phyloP scores from a whole-genome alignment of 306 rosid species.

The Carpinus viminea region DNA sequence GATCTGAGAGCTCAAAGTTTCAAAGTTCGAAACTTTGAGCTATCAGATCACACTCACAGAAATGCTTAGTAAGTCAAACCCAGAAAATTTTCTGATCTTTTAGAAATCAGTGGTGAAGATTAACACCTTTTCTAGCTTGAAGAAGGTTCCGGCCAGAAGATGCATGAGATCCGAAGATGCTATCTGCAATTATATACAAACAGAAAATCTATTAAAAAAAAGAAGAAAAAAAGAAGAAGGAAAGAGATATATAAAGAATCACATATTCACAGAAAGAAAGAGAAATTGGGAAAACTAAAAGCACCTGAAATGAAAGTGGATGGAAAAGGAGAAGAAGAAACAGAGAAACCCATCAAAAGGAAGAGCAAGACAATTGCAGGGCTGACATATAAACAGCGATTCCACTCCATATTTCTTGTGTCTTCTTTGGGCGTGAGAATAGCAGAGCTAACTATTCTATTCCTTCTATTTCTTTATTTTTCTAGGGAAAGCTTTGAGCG shows the following conservation, averaged over 20 bases:
- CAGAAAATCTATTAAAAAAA: not conserved
- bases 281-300: not conserved
- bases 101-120: not conserved
- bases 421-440: not conserved
- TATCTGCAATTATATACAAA: conserved; percentile 45
- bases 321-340: conserved; percentile 46
- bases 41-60: conserved; percentile 29
- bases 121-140: conserved; percentile 72
- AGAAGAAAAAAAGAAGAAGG: not conserved
- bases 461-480: not conserved
- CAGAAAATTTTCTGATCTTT: not conserved
- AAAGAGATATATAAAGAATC: not conserved
- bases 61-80: conserved; percentile 1
- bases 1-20: no score
- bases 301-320: conserved; percentile 61
- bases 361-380: conserved; percentile 39
- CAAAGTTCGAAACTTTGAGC: not conserved
- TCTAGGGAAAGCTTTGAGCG: no score
- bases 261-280: not conserved
- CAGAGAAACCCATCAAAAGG: conserved; percentile 37
- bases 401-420: conserved; percentile 39
- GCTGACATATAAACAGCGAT: conserved; percentile 38
- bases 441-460: not conserved
- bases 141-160: conserved; percentile 70
- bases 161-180: conserved; percentile 43